Conservation (phyloP, 495 filamentous ascomycete genomes). For the Beverwykella pulmonaria region DNA sequence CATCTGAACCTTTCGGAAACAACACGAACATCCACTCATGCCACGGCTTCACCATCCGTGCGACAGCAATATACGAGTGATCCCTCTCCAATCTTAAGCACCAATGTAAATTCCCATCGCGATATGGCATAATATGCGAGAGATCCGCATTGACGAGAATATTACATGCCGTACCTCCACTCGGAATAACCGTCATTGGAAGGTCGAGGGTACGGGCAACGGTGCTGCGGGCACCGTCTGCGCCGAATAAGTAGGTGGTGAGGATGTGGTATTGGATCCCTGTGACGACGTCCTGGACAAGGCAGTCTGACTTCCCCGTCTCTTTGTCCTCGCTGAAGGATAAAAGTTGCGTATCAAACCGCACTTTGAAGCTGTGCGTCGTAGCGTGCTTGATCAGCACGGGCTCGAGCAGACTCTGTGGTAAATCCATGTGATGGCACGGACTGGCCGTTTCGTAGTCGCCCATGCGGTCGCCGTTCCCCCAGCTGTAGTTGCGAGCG, state of each 20-base stretch:
- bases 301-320: slow-evolving; percentile 46
- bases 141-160: slow-evolving; percentile 53
- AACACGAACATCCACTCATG: slow-evolving; percentile 59
- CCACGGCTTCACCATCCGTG: slow-evolving; percentile 61
- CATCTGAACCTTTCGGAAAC: slow-evolving; percentile 47
- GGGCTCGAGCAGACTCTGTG: slow-evolving; percentile 53
- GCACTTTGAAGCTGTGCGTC: slow-evolving; percentile 46
- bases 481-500: slow-evolving; percentile 57
- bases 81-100: slow-evolving; percentile 54
- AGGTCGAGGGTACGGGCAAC: slow-evolving; percentile 39
- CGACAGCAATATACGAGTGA: slow-evolving; percentile 49
- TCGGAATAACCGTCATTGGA: slow-evolving; percentile 15
- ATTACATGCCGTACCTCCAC: slow-evolving; percentile 23
- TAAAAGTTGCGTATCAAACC: slow-evolving; percentile 49
- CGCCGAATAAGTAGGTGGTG: slow-evolving; percentile 60
- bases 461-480: slow-evolving; percentile 52
- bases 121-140: slow-evolving; percentile 52
- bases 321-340: slow-evolving; percentile 38
- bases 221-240: slow-evolving; percentile 58
- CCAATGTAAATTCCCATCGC: slow-evolving; percentile 62
- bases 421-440: slow-evolving; percentile 50
- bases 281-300: slow-evolving; percentile 50
- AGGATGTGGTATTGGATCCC: slow-evolving; percentile 49
- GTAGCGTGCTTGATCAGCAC: slow-evolving; percentile 49
- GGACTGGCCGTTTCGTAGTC: slow-evolving; percentile 55